A percentile compares a stretch with the other conserved stretches of the same genome.
These are phyloP conservation scores for Fraxinus americana DNA, from an alignment of 257 asterid species.

Conservation along the genomic window DNA sequence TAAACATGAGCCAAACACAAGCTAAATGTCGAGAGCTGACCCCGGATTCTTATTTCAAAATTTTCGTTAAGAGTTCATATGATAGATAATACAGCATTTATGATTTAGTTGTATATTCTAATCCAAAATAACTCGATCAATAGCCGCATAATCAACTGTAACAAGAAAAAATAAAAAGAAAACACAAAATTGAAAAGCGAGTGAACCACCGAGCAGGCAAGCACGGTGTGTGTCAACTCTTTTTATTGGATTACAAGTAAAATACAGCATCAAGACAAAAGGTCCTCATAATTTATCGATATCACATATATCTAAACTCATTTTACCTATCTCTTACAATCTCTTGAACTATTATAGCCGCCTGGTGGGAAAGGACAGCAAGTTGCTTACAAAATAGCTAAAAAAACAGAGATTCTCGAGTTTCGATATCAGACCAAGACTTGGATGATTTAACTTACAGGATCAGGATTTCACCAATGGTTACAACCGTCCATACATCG, in stretches of 20 bases:
- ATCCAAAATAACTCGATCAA: too few relatives aligned
- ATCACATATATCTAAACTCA: neutral
- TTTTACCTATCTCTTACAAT: neutral
- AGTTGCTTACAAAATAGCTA: slow-evolving; percentile 1
- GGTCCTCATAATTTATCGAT: too few relatives aligned
- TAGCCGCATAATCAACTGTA: too few relatives aligned
- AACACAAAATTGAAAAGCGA: neutral
- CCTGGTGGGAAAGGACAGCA: neutral
- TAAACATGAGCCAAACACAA: too few relatives aligned
- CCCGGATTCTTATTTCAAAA: too few relatives aligned
- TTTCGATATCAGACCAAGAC: neutral
- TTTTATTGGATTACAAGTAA: neutral
- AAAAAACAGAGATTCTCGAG: neutral
- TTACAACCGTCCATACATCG: slow-evolving; percentile 67
- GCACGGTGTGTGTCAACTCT: neutral
- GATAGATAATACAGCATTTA: too few relatives aligned
- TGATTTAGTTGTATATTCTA: too few relatives aligned
- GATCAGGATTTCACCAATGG: neutral
- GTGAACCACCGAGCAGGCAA: neutral
- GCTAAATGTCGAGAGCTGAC: too few relatives aligned
- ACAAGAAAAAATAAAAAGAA: too few relatives aligned
- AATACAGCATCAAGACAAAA: neutral
- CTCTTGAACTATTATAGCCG: neutral
- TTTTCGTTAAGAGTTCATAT: too few relatives aligned
- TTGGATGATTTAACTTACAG: slow-evolving; percentile 25